Base-by-base conservation (phyloP, 2,329 filamentous ascomycete species). In the Xylaria multiplex region DNA sequence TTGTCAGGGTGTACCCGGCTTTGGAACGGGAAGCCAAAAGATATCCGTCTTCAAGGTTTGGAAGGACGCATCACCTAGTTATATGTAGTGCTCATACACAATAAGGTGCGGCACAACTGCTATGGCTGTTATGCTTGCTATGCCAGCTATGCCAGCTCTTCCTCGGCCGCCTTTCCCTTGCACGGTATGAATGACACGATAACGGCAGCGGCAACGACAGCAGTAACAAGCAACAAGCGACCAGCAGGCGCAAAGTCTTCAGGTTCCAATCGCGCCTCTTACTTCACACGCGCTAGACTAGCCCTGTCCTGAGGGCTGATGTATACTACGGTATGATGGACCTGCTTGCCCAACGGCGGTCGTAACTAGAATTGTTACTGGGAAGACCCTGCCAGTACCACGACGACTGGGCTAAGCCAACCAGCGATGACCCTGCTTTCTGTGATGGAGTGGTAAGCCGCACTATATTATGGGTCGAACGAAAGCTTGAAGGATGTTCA, bases 361-460 rank as follows among this genome's bases (percentile, higher is more conserved):
- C 71, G 71, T 75, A 66, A 71, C 72, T 74, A 69, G 11, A 40
- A 53, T 62, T 48, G 64, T 79, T 53, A 59, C 80, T 76, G 74
- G 80, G 80, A 78, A 72, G 73, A 81, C 79, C 81, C 80, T 74
- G 73, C 80, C 69, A 73, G 66, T 65, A 71, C 77, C 78, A 77
- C 75, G 77, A 73, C 73, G 76, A 76, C 73, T 72, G 5, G 74
- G 77, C 74, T 72, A 76, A 76, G 74, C 76, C 77, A 76, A 79
- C 76, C 79, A 78, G 78, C 79, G 77, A 76, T 76, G 76, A 77
- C 80, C 79, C 77, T 79, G 79, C 42, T 72, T 64, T 73, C 74
- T 76, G 53, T 77, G 72, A 76, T 77, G 72, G 74, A 74, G 75
- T 71, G 75, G 73, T 76, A 80, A 79, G 77, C 79, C 77, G 76